These are phyloP conservation scores for Xylariaceae sp. DNA, from an alignment of 2,329 filamentous ascomycete genomes.

Conservation along the genomic window DNA sequence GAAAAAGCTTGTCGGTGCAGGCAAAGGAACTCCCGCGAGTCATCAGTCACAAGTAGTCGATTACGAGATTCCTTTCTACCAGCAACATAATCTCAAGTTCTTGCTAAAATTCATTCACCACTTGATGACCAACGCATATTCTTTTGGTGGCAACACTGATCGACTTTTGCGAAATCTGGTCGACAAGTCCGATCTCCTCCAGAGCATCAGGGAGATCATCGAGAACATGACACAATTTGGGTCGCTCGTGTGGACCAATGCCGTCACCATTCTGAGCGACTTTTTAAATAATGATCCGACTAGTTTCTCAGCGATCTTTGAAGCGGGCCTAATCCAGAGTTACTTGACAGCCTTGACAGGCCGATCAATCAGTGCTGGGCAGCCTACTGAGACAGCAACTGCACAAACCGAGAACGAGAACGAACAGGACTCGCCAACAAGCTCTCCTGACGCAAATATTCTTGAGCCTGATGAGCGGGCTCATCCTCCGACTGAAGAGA, in stretches of 20 bases:
- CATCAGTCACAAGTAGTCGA: slow-evolving; percentile 82
- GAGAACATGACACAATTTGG: slow-evolving; percentile 77
- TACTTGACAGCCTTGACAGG: slow-evolving; percentile 79
- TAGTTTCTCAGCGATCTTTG: slow-evolving; percentile 91
- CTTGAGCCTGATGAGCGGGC: slow-evolving; percentile 39
- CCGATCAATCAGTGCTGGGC: slow-evolving; percentile 39
- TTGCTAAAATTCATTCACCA: slow-evolving; percentile 95
- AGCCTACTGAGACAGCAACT: slow-evolving; percentile 29
- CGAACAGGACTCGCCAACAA: slow-evolving; percentile 35
- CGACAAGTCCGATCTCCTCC: slow-evolving; percentile 81
- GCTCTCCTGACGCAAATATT: slow-evolving; percentile 37
- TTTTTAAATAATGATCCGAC: slow-evolving; percentile 99
- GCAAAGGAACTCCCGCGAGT: slow-evolving; percentile 64
- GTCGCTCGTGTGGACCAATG: slow-evolving; percentile 92
- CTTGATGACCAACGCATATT: slow-evolving; percentile 76
- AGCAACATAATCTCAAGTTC: slow-evolving; percentile 90
- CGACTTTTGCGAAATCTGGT: slow-evolving; percentile 88
- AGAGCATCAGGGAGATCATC: slow-evolving; percentile 75
- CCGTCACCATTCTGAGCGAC: slow-evolving; percentile 84
- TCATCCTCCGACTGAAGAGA: slow-evolving; percentile 51
- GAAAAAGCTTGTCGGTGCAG: slow-evolving; percentile 60
- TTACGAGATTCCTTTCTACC: slow-evolving; percentile 88
- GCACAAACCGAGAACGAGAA: slow-evolving; percentile 31
- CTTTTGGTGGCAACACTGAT: slow-evolving; percentile 75
- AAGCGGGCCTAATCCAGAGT: slow-evolving; percentile 84